Conservation (phyloP, 2,329 filamentous ascomycete species). For the Domatiomyces globalis region DNA sequence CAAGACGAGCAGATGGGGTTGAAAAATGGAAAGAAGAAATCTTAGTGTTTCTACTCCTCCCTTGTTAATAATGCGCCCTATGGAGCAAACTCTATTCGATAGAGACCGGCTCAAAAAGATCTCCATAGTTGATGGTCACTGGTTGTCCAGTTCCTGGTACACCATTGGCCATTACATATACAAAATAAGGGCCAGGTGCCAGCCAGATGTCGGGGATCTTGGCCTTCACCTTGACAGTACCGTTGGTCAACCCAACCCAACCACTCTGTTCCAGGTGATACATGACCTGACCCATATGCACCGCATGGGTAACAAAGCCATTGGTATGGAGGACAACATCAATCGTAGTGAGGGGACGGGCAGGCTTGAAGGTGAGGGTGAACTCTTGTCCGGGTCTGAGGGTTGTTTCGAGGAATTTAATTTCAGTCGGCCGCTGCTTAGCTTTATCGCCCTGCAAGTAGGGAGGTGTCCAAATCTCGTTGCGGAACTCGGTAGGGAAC, state of each 20-base stretch:
- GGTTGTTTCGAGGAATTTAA: slow-evolving; percentile 32
- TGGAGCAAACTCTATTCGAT: too few relatives aligned
- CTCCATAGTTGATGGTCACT: too few relatives aligned
- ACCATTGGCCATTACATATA: slow-evolving; percentile 45
- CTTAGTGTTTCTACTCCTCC: too few relatives aligned
- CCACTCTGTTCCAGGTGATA: slow-evolving; percentile 37
- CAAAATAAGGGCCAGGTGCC: slow-evolving; percentile 45
- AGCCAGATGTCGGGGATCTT: slow-evolving; percentile 42
- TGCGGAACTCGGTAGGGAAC: slow-evolving; percentile 46
- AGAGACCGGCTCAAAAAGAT: too few relatives aligned
- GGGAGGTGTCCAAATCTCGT: slow-evolving; percentile 48
- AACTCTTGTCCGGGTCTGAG: slow-evolving; percentile 30
- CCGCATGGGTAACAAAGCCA: slow-evolving; percentile 46
- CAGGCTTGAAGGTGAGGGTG: neutral
- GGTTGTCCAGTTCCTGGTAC: slow-evolving; percentile 24
- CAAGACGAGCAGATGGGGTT: too few relatives aligned
- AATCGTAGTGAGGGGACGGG: slow-evolving; percentile 25
- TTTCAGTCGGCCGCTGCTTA: slow-evolving; percentile 33
- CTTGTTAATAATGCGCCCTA: too few relatives aligned
- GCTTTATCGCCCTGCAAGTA: slow-evolving; percentile 42
- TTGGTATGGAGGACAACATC: slow-evolving; percentile 42
- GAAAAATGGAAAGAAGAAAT: too few relatives aligned
- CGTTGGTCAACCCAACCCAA: slow-evolving; percentile 29
- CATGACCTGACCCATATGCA: slow-evolving; percentile 50
- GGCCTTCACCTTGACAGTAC: slow-evolving; percentile 35